These are phyloP conservation scores for Globisporangium orthogonon DNA, from an alignment of 352 stramenopile species.

Conservation along the genomic window DNA sequence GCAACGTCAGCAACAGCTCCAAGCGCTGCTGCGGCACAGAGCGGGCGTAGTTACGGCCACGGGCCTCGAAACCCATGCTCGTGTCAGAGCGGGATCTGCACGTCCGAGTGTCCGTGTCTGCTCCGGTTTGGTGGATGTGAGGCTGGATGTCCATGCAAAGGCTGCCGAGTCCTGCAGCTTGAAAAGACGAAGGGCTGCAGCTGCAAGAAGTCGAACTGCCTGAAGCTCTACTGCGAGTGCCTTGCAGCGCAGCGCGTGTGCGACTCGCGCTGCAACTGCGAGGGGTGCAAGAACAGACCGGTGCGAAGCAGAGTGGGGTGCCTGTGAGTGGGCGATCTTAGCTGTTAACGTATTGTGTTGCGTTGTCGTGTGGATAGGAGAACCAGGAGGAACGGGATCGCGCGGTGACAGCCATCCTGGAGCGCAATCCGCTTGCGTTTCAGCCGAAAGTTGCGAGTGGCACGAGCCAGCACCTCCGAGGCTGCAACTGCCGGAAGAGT, in stretches of 20 bases:
- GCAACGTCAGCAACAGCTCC: background rate
- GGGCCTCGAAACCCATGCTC: constrained; percentile 18
- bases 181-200: constrained; percentile 84
- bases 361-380: constrained; percentile 11
- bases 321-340: background rate
- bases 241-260: constrained; percentile 65
- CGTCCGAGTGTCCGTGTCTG: constrained; percentile 36
- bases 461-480: constrained; percentile 84
- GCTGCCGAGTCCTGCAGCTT: constrained; percentile 25
- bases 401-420: constrained; percentile 86
- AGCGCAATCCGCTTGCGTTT: constrained; percentile 92
- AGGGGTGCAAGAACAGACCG: constrained; percentile 72
- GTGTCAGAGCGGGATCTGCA: constrained; percentile 36
- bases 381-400: constrained; percentile 57
- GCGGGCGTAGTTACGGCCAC: background rate
- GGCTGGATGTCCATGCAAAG: constrained; percentile 29
- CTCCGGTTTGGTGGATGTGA: constrained; percentile 30
- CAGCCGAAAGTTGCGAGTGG: constrained; percentile 89
- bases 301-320: constrained; percentile 8
- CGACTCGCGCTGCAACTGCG: constrained; percentile 68
- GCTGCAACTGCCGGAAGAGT: constrained; percentile 95
- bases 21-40: background rate
- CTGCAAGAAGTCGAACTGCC: constrained; percentile 96
- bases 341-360: background rate
- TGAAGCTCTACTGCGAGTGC: constrained; percentile 93